Percentiles rank a stretch among this genome's conserved stretches.
These are phyloP conservation scores for Fusarium algeriense DNA, from an alignment of 2,329 filamentous ascomycete species.

Conservation along the genomic window DNA sequence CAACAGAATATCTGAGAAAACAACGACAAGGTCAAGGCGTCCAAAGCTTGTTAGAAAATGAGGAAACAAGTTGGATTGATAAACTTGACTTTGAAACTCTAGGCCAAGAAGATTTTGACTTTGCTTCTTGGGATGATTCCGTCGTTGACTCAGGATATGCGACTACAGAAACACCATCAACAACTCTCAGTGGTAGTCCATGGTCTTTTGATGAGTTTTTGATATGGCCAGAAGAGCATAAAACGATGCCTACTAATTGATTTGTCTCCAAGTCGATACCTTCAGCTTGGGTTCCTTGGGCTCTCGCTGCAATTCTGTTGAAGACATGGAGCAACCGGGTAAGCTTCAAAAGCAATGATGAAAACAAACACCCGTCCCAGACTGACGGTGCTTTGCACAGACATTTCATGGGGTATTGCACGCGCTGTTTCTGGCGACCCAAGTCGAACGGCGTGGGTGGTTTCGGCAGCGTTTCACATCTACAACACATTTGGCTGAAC, in stretches of 20 bases:
- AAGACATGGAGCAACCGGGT: background rate
- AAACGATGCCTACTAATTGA: background rate
- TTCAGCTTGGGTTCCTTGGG: no score
- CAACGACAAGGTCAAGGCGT: constrained; percentile 24
- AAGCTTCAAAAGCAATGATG: background rate
- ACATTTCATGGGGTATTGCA: background rate
- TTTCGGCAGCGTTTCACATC: constrained; percentile 46
- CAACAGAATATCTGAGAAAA: constrained; percentile 50
- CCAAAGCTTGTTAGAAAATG: constrained; percentile 1
- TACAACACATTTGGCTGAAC: constrained; percentile 35
- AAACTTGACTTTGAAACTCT: constrained; percentile 17
- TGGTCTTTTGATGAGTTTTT: constrained; percentile 45
- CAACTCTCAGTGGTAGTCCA: constrained; percentile 24
- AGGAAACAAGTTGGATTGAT: constrained; percentile 27
- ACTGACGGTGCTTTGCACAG: background rate
- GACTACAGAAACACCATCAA: constrained; percentile 20
- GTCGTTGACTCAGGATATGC: constrained; percentile 11
- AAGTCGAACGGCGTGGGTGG: constrained; percentile 30
- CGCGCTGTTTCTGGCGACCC: constrained; percentile 5
- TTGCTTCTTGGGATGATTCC: constrained; percentile 35
- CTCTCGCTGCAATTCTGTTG: background rate
- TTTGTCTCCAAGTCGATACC: background rate
- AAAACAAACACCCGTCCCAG: background rate
- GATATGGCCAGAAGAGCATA: constrained; percentile 35
- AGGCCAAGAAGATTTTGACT: constrained; percentile 25